Conservation (phyloP, 805 yeast species). For the Hanseniaspora mollemarum region DNA sequence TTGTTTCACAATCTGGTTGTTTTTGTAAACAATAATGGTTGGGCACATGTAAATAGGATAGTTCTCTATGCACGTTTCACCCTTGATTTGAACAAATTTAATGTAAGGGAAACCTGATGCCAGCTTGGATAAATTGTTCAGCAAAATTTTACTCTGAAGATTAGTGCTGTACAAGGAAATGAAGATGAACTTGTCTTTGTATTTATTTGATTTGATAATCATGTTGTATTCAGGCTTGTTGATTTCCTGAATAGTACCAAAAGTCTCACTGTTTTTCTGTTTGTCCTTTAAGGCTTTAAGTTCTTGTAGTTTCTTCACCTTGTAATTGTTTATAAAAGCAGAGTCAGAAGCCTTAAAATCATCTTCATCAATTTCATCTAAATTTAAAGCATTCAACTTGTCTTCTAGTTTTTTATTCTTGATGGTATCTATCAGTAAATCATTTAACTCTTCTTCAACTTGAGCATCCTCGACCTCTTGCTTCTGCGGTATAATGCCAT, state of each 20-base stretch:
- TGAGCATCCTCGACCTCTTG: constrained; percentile 82
- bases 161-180: constrained; percentile 69
- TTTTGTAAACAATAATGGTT: constrained; percentile 69
- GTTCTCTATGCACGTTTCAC: constrained; percentile 77
- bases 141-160: constrained; percentile 62
- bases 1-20: constrained; percentile 70
- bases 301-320: constrained; percentile 67
- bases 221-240: constrained; percentile 82
- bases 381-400: constrained; percentile 59
- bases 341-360: constrained; percentile 74
- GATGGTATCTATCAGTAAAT: constrained; percentile 60
- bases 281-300: constrained; percentile 44
- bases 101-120: constrained; percentile 67
- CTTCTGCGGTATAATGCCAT: constrained; percentile 85
- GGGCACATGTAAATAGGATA: constrained; percentile 90
- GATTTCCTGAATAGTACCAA: constrained; percentile 67
- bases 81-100: constrained; percentile 88
- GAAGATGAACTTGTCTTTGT: constrained; percentile 32
- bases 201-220: constrained; percentile 66
- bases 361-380: constrained; percentile 89
- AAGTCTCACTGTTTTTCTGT: constrained; percentile 35
- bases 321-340: constrained; percentile 69
- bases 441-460: constrained; percentile 77
- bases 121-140: constrained; percentile 42
- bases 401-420: constrained; percentile 50